These are phyloP conservation scores for Colletotrichum higginsianum DNA, from an alignment of 2,329 filamentous ascomycete genomes.

Conservation along the genomic window DNA sequence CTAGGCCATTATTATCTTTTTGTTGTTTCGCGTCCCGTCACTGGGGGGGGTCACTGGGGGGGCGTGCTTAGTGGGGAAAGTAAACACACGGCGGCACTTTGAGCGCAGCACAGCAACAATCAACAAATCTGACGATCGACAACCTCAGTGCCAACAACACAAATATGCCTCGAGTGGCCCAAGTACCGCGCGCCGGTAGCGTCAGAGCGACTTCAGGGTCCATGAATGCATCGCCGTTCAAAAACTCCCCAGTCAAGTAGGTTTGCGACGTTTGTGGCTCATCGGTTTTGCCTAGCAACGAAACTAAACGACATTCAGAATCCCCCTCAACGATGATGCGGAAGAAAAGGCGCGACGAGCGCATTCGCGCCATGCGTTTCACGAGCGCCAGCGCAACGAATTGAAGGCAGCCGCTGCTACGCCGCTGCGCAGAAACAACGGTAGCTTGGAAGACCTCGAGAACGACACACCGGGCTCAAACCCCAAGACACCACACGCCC, in stretches of 20 bases:
- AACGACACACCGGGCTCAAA: conserved; percentile 70
- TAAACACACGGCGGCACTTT: conserved; percentile 35
- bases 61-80: conserved; percentile 40
- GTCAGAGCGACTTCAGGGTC: conserved; percentile 64
- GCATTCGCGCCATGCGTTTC: conserved; percentile 87
- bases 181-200: conserved; percentile 65
- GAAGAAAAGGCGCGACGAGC: conserved; percentile 91
- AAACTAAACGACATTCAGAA: conserved; percentile 65
- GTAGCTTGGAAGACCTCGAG: conserved; percentile 71
- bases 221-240: conserved; percentile 66
- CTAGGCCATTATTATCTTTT: conserved; percentile 21
- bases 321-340: conserved; percentile 96
- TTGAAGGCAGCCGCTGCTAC: conserved; percentile 83
- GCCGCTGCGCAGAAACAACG: conserved; percentile 76
- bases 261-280: conserved; percentile 46
- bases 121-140: conserved; percentile 37
- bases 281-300: conserved; percentile 40
- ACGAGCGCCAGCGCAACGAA: conserved; percentile 93
- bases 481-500: conserved; percentile 66
- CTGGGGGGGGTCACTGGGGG: conserved; percentile 33
- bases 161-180: conserved; percentile 72
- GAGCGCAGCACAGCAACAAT: conserved; percentile 21
- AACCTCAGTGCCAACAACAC: conserved; percentile 42
- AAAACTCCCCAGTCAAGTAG: conserved; percentile 71
- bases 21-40: conserved; percentile 40